Base-by-base conservation (phyloP, 2,329 filamentous ascomycete species). In the Hypoxylon sp. region DNA sequence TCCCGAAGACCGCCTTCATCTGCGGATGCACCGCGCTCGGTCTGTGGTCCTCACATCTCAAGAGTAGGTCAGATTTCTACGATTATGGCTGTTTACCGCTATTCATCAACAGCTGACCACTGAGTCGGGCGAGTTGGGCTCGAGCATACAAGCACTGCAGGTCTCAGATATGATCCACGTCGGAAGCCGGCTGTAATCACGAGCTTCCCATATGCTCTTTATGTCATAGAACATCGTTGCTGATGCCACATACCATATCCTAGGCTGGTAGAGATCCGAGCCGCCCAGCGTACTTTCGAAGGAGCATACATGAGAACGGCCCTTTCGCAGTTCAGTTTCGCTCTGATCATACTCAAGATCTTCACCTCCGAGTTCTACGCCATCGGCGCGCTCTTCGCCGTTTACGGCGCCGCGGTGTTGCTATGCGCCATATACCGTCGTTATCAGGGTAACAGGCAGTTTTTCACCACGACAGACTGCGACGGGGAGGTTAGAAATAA, bases 321-420 rank as follows among this genome's bases (percentile, higher is more conserved):
- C 2, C 87, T 99, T 18, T 93, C 92, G 2, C 94, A 98, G 75
- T 98, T 98, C 82, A 95, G 92, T 60, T 98, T 99, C 78, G 90
- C 95, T 18, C 89, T 99, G 51, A 90, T 99, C 68, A 92, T 99
- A 54, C 88, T 97, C 71, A 97, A 96, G 81, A 96, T 99, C 79
- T 98, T 99, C 82, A 97, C 93, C 7, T 87, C 90, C 54, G 96
- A 98, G 76, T 98, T 99, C 83, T 98, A 98, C 80, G 89, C 91
- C 71, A 97, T 97, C 68, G 96, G 96, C n/a, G 96, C 96, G 5
- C 84, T 99, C 30, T 97, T 97, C 77, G 94, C 96, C 44, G 89
- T 93, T 50, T 98, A 98, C 75, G 96, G 95, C 11, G 89, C 90
- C 2, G 92, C 93, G 5, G 87, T 99, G 49, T 83, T 98, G 75